Conservation (phyloP, 208 protist genomes). For the Chromosphaera perkinsii region DNA sequence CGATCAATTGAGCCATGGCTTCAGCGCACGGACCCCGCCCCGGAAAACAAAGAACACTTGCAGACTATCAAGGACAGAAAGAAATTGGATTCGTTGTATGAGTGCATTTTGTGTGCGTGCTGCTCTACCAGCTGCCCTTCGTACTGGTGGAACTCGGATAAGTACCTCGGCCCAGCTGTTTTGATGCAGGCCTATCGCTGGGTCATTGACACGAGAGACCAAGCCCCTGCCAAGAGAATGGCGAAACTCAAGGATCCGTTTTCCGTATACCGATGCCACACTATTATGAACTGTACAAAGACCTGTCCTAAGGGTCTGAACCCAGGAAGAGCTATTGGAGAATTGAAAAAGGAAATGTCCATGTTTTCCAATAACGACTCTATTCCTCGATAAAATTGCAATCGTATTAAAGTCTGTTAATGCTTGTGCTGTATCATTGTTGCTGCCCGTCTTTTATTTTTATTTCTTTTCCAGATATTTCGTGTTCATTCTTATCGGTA, state of each 20-base stretch:
- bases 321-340: constrained; percentile 38
- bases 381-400: too few species aligned
- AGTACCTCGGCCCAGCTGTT: constrained; percentile 73
- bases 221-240: constrained; percentile 47
- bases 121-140: constrained; percentile 74
- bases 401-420: too few species aligned
- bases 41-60: constrained; percentile 41
- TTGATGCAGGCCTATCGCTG: constrained; percentile 70
- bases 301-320: constrained; percentile 61
- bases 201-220: constrained; percentile 55
- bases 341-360: constrained; percentile 42
- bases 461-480: too few species aligned
- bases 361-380: too few species aligned
- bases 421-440: too few species aligned
- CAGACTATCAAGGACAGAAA: constrained; percentile 52
- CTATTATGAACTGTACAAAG: constrained; percentile 77
- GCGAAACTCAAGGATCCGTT: constrained; percentile 52
- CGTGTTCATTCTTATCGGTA: too few species aligned
- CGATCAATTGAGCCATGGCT: constrained; percentile 68
- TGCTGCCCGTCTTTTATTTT: too few species aligned
- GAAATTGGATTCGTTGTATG: constrained; percentile 69
- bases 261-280: constrained; percentile 70
- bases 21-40: constrained; percentile 21
- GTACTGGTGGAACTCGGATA: constrained; percentile 75
- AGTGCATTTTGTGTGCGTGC: constrained; percentile 79